Percentiles rank a stretch among this genome's conserved stretches.
phyloP scores from a whole-genome alignment of 495 filamentous ascomycete species.

The Hypoxylon lienhwacheense region DNA sequence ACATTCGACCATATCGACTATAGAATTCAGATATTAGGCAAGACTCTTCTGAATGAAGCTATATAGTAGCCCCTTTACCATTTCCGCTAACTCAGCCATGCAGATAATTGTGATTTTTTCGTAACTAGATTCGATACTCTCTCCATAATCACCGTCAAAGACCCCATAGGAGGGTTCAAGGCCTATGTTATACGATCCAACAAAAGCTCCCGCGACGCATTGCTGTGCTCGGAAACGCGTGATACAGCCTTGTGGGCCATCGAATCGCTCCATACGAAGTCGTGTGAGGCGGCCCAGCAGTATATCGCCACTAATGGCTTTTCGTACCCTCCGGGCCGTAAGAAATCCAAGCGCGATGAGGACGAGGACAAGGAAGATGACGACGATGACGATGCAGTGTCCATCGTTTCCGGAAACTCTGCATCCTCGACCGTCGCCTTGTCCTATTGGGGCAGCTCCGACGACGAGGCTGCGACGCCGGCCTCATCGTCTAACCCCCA shows the following conservation, averaged over 20 bases:
- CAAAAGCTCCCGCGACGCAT: slow-evolving; percentile 33
- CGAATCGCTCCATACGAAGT: slow-evolving; percentile 39
- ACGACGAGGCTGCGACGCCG: slow-evolving; percentile 35
- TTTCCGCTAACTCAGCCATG: neutral
- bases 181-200: slow-evolving; percentile 39
- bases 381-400: slow-evolving; percentile 27
- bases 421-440: slow-evolving; percentile 35
- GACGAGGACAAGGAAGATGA: slow-evolving; percentile 6
- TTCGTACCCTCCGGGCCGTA: slow-evolving; percentile 22
- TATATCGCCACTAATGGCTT: slow-evolving; percentile 45
- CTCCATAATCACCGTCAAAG: slow-evolving; percentile 40
- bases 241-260: slow-evolving; percentile 32
- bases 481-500: slow-evolving; percentile 15
- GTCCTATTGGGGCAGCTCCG: slow-evolving; percentile 36
- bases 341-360: slow-evolving; percentile 8
- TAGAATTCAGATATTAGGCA: slow-evolving; percentile 33
- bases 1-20: slow-evolving; percentile 14
- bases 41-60: neutral
- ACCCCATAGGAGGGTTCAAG: slow-evolving; percentile 38
- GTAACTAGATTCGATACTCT: slow-evolving; percentile 32
- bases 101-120: slow-evolving; percentile 49
- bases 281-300: slow-evolving; percentile 44
- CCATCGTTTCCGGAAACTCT: slow-evolving; percentile 28
- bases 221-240: slow-evolving; percentile 37
- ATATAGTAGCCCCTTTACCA: neutral